A percentile compares a stretch with the other conserved stretches of the same genome.
Evolutionary conservation across 768 basidiomycete species (phyloP).

Genomic region (Leccinum disarticulatum): DNA sequence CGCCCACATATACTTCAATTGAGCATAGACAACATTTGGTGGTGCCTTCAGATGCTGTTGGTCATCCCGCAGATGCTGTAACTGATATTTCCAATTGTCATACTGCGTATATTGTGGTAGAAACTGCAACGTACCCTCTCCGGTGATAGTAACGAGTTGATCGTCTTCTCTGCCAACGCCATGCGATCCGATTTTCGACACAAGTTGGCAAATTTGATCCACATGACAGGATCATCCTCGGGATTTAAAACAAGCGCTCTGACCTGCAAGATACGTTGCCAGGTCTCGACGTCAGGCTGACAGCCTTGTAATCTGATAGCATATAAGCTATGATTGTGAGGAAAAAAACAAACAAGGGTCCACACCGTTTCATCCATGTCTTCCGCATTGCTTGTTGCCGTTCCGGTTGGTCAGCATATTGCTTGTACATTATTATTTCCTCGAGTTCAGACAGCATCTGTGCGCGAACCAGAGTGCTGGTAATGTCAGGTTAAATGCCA

Average conservation of each 20-base stretch:
- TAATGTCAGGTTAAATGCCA: conserved; percentile 14
- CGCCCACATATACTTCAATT: conserved; percentile 93
- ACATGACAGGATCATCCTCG: conserved; percentile 93
- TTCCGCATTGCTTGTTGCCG: conserved; percentile 87
- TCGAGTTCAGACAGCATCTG: conserved; percentile 99
- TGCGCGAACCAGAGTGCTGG: conserved; percentile 91
- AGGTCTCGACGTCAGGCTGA: conserved; percentile 97
- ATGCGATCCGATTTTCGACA: conserved; percentile 95
- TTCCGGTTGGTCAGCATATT: conserved; percentile 90
- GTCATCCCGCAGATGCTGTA: conserved; percentile 50
- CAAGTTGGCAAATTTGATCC: conserved; percentile 98
- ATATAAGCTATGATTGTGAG: background rate
- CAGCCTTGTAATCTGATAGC: conserved; percentile 80
- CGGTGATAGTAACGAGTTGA: conserved; percentile 84
- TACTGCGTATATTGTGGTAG: background rate
- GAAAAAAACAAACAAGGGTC: background rate
- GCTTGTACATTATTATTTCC: conserved; percentile 95
- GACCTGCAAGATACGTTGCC: conserved; percentile 97
- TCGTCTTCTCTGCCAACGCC: conserved; percentile 94
- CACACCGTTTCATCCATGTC: conserved; percentile 96
- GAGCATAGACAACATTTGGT: conserved; percentile 94
- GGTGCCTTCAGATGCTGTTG: conserved; percentile 71
- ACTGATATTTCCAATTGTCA: conserved; percentile 23
- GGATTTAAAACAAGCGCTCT: conserved; percentile 91
- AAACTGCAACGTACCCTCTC: conserved; percentile 49